Base-by-base conservation (phyloP, 495 filamentous ascomycete species). In the Margaritispora aquatica region DNA sequence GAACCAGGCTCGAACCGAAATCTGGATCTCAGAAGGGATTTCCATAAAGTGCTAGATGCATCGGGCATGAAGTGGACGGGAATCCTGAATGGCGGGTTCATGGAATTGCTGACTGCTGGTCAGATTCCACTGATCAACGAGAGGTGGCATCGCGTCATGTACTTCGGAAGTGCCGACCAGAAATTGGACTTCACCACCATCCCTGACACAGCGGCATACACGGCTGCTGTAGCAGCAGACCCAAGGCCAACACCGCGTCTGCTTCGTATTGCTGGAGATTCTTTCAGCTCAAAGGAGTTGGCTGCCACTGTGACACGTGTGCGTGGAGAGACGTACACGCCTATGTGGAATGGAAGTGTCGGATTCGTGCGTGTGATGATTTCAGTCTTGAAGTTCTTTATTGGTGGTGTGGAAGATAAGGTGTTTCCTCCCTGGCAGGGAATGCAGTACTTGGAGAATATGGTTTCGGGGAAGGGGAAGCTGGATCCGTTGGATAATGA, bases 361-460 rank as follows among this genome's bases (percentile, higher is more conserved):
- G 49, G 49, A 29, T 52, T 52, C 22, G 8, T 52, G 13, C 49
- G 49, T 8, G 10, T 52, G 20, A 52, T 52, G 21, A 24, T 52
- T 22, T 13, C 15, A 7, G 7, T 52, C 21, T 19, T 52, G 49
- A 52, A 52, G 49, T 22, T 52, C 4, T 11, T 52, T 22, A 52
- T 52, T 24, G 49, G 49, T 48, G 49, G 49, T 24, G 26, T 52
- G 8, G 49, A 52, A 22, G 23, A 22, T 8, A 22, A 52, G 23
- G 3, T 17, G 22, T 23, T 52, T 11, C 19, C 49, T 5, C 49
- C 49, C 13, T 52, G 49, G 49, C 49, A 52, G 26, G 49, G 49
- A 52, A 52, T 52, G 49, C 49, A 52, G 49, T 52, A 52, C 19
- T 26, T 52, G 23, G 49, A 52, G 21, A 52, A 52, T 29, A 52